Percentiles rank a stretch among this genome's conserved stretches.
Evolutionary conservation across 2,329 filamentous ascomycete species (phyloP).

Genomic region (Exophiala viscosa): DNA sequence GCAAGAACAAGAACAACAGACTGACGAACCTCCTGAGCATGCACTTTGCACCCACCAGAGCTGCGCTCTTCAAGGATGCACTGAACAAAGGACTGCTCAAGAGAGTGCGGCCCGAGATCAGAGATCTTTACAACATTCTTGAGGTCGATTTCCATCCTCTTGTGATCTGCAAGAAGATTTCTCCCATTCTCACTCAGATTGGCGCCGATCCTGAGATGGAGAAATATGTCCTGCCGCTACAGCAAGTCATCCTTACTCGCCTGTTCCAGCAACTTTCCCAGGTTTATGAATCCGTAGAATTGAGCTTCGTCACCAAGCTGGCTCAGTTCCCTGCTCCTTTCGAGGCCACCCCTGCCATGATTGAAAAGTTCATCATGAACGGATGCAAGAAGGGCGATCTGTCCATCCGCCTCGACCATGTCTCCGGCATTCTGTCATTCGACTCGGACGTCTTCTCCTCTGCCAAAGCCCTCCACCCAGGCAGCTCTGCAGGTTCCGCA

Average conservation of each 20-base stretch:
- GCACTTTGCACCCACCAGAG: conserved; percentile 81
- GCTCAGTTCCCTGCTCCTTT: conserved; percentile 96
- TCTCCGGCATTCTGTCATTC: conserved; percentile 90
- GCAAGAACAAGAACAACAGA: conserved; percentile 98
- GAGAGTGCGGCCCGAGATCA: conserved; percentile 88
- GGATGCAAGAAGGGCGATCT: conserved; percentile 99
- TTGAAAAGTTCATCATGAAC: conserved; percentile 99
- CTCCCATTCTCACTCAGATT: conserved; percentile 89
- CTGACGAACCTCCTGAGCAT: conserved; percentile 95
- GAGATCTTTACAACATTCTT: conserved; percentile 95
- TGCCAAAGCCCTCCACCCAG: conserved; percentile 82
- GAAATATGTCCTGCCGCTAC: conserved; percentile 90
- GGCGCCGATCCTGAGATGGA: conserved; percentile 93
- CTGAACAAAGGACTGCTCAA: conserved; percentile 91
- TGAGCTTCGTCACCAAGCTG: conserved; percentile 87
- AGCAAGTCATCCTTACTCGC: conserved; percentile 96
- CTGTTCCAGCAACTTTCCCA: conserved; percentile 99
- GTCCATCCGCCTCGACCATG: conserved; percentile 92
- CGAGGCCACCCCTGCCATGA: conserved; percentile 82
- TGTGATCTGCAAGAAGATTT: conserved; percentile 98
- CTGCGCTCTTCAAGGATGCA: conserved; percentile 90
- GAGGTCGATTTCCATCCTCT: conserved; percentile 99
- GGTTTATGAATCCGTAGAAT: conserved; percentile 96
- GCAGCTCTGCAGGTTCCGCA: conserved; percentile 78
- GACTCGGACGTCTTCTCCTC: conserved; percentile 98